Conservation (phyloP, 73 alveolate genomes). For the Paramecium sonneborni region DNA sequence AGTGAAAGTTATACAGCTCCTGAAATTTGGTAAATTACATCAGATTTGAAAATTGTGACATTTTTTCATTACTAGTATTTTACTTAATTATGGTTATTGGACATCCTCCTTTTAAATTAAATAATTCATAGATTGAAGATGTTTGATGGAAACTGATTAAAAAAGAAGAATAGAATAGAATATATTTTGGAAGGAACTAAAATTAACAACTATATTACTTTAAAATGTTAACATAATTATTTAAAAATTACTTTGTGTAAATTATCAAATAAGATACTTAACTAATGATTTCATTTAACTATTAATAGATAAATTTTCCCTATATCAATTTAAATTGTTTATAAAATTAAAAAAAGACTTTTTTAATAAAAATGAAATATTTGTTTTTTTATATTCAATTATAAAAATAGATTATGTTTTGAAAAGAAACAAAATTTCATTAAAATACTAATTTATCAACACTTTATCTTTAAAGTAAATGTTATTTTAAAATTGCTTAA, state of each 20-base stretch:
- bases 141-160: slow-evolving; percentile 23
- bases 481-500: slow-evolving; percentile 28
- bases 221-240: neutral
- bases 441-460: slow-evolving; percentile 20
- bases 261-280: neutral
- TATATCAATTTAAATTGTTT: neutral
- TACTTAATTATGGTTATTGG: slow-evolving; percentile 15
- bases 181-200: slow-evolving; percentile 2
- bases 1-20: slow-evolving; percentile 57
- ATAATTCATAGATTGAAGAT: slow-evolving; percentile 7
- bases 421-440: neutral
- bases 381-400: neutral
- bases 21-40: slow-evolving; percentile 13
- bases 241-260: neutral
- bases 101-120: slow-evolving; percentile 42
- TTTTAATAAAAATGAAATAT: neutral
- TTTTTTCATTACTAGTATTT: slow-evolving; percentile 22
- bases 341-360: slow-evolving; percentile 12
- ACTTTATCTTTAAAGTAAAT: slow-evolving; percentile 18
- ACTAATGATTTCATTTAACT: neutral
- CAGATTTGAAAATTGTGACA: slow-evolving; percentile 7
- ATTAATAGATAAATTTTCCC: neutral
- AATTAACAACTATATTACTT: neutral
- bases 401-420: neutral
- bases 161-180: slow-evolving; percentile 22